Base-by-base conservation (phyloP, 2,329 filamentous ascomycete genomes). In the Emergomyces orientalis region DNA sequence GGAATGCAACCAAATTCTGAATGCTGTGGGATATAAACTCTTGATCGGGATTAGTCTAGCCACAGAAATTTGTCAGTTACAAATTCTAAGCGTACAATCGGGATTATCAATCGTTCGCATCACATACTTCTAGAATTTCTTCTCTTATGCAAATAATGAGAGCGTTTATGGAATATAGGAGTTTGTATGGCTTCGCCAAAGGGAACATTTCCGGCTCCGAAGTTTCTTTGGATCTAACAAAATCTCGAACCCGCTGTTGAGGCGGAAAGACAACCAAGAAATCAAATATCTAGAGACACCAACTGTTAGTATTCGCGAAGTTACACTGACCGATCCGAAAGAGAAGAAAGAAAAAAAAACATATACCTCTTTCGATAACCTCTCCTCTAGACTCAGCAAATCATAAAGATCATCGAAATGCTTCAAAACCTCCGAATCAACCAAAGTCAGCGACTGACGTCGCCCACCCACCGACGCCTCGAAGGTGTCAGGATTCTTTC, bases 381-480 rank as follows among this genome's bases (percentile, higher is more conserved):
- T 80, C 63, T 92, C 86, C 54, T 89, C 84, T 76, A 92, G 83
- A 66, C 86, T 85, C 61, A 97, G 80, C 69, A 93, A 88, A 52
- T 85, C 83, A 81, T 94, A 96, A 30, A 99, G 77, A 65, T 93
- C 86, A 61, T 90, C 83, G 70, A 96, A 96, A 73, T 95, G 89
- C 63, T 86, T 82, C 67, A 94, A 78, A 27, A 97, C 86, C 69
- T 93, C 89, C 14, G 84, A 81, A 71, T 97, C 91, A 2, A 97
- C 80, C 1, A 82, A 43, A 78, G 82, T 65, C 78, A 86, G 56
- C 78, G 83, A 59, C 78, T 84, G 60, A 75, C 81, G 65, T 78
- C 69, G 71, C 19, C 70, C 71, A 27, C 65, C 65, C 55, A 69
- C 62, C 0, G 69, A 63, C 17, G 70, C 51, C 47, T 75, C 74